Base-by-base conservation (phyloP, 1,139 yeast species). In the Candida gigantensis region DNA sequence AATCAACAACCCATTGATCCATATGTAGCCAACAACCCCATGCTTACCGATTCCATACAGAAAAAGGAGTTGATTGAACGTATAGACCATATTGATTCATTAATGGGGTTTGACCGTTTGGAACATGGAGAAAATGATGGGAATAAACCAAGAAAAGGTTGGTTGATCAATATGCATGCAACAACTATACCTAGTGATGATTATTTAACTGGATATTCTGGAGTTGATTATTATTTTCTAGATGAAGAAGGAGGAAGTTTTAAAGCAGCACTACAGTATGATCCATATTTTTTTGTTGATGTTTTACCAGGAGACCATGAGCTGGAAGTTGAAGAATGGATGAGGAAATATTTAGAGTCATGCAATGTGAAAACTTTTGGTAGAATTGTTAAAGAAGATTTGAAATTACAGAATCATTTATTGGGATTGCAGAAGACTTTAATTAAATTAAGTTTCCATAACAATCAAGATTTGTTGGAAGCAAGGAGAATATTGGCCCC, bases 241-340 rank as follows among this genome's bases (percentile, higher is more conserved):
- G 97, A 92, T 56, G 96, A 88, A 52, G 97, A 90, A 61, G 99
- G 99, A 30, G 98, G 97, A 3, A 80, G 87, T 25, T 94, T 94
- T 68, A 92, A 90, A 57, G 82, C 90, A 3, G 84, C 96, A 0
- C 62, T 86, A 13, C 83, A 77, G 43, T 87, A 77, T 55, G 92
- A 88, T 53, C 98, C 99, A 0, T 94, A 94, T 57, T 86, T 94
- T 55, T 77, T 84, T 38, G 64, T 94, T n/a, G 73, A 80, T 6
- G 79, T 89, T 44, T 67, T 76, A 23, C 76, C 77, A 3, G 72
- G 71, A 36, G 96, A 86, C 46, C 70, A 81, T 1, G 38, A 37
- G 30, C 34, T 40, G 20, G 97, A 87, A 49, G 89, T 89, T 6
- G 98, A 92, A 58, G 97, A 92, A 53, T 83, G 78, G 58, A 53